A percentile compares a stretch with the other conserved stretches of the same genome.
These are phyloP conservation scores for Apiospora kogelbergensis DNA, from an alignment of 2,329 filamentous ascomycete species.

Conservation along the genomic window DNA sequence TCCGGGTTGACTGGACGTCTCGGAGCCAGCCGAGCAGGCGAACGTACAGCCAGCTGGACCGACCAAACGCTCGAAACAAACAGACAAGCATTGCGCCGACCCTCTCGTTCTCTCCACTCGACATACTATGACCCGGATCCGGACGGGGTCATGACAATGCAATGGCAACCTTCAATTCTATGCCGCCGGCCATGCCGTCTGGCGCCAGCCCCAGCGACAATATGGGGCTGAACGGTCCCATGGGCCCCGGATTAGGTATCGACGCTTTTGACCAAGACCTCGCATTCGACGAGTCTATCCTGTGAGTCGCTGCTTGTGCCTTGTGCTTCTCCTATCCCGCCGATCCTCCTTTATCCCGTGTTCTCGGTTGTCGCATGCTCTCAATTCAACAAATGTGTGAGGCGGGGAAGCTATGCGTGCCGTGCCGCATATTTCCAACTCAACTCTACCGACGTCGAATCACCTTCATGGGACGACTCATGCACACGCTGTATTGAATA, in stretches of 20 bases:
- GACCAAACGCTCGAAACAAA: not conserved
- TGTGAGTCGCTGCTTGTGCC: slow-evolving; percentile 42
- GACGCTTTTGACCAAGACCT: slow-evolving; percentile 54
- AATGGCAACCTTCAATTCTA: slow-evolving; percentile 60
- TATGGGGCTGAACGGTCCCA: slow-evolving; percentile 39
- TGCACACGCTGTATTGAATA: not conserved
- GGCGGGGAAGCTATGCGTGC: not conserved
- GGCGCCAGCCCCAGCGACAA: slow-evolving; percentile 44
- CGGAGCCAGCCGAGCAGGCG: not conserved
- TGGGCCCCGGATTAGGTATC: slow-evolving; percentile 38
- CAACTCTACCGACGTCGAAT: slow-evolving; percentile 10
- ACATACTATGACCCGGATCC: not conserved
- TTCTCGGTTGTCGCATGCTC: not conserved
- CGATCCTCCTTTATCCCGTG: not conserved
- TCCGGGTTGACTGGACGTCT: not conserved
- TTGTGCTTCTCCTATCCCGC: not conserved
- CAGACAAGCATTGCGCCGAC: not conserved
- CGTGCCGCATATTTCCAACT: not conserved
- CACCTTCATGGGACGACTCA: not conserved
- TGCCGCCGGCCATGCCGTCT: slow-evolving; percentile 47
- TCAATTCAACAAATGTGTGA: not conserved
- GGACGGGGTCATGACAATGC: slow-evolving; percentile 40
- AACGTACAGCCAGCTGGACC: not conserved
- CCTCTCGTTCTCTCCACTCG: not conserved
- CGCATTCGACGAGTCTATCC: slow-evolving; percentile 55